phyloP scores from a whole-genome alignment of 2,329 filamentous ascomycete genomes.

The Claviceps purpurea region DNA sequence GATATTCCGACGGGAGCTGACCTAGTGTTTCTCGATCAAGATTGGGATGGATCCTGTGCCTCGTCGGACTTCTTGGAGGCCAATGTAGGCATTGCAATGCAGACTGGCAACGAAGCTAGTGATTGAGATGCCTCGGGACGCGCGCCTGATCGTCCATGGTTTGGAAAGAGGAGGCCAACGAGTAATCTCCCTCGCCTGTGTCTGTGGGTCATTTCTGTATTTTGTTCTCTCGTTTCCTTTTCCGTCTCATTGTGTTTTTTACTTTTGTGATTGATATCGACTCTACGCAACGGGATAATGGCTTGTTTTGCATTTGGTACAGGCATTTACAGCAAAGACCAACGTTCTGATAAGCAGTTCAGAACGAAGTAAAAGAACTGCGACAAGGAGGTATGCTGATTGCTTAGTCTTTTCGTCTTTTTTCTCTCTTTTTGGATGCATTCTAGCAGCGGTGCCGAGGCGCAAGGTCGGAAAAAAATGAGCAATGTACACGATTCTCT shows the following conservation, averaged over 20 bases:
- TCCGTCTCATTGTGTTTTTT: background rate
- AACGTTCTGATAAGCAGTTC: background rate
- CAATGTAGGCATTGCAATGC: constrained; percentile 31
- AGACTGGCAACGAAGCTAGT: constrained; percentile 26
- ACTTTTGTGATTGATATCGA: background rate
- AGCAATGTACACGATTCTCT: background rate
- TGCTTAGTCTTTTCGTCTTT: background rate
- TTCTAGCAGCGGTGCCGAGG: constrained; percentile 4
- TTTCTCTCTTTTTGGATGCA: background rate
- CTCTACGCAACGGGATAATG: background rate
- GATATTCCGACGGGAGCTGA: constrained; percentile 7
- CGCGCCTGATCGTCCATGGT: background rate
- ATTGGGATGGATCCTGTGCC: constrained; percentile 41
- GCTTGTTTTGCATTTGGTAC: background rate
- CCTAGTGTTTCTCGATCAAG: constrained; percentile 16
- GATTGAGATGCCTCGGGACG: constrained; percentile 13
- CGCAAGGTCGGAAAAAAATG: constrained; percentile 1
- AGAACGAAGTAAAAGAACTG: background rate
- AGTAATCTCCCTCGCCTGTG: background rate
- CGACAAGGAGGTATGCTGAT: background rate
- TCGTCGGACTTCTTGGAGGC: constrained; percentile 43
- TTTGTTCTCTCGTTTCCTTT: background rate
- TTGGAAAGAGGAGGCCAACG: background rate
- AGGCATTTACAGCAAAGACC: background rate
- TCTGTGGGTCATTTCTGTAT: background rate